Conservation (phyloP, 2,329 filamentous ascomycete genomes). For the Phaeosphaeriaceae sp. region DNA sequence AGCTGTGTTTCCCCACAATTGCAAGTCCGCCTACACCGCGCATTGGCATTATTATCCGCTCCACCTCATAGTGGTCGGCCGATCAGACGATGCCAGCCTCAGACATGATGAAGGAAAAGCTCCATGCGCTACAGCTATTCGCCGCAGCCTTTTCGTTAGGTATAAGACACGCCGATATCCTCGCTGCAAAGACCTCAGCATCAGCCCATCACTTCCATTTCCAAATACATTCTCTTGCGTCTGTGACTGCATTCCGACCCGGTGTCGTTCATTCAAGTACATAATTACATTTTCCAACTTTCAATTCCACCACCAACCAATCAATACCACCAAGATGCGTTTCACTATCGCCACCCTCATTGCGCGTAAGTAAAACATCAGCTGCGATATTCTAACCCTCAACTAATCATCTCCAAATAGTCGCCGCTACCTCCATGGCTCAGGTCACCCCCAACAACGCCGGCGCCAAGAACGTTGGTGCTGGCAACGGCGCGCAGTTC, state of each 20-base stretch:
- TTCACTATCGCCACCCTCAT: slow-evolving; percentile 23
- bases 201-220: slow-evolving; percentile 6
- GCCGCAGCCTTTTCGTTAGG: neutral
- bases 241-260: slow-evolving; percentile 40
- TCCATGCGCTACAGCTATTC: neutral
- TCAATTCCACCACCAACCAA: slow-evolving; percentile 5
- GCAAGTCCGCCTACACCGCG: neutral
- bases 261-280: slow-evolving; percentile 35
- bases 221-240: slow-evolving; percentile 27
- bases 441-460: slow-evolving; percentile 36
- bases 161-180: slow-evolving; percentile 11
- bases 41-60: neutral
- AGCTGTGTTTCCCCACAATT: neutral
- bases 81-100: slow-evolving; percentile 22
- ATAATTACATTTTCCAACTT: slow-evolving; percentile 2
- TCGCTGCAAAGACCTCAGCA: slow-evolving; percentile 7
- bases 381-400: neutral
- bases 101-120: slow-evolving; percentile 14
- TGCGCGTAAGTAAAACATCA: slow-evolving; percentile 9
- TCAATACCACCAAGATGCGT: slow-evolving; percentile 21
- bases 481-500: slow-evolving; percentile 36
- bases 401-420: slow-evolving; percentile 7
- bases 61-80: slow-evolving; percentile 1
- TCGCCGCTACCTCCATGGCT: slow-evolving; percentile 22
- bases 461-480: slow-evolving; percentile 34